phyloP scores from a whole-genome alignment of 768 basidiomycete species.

The Panaeolus papilionaceus region DNA sequence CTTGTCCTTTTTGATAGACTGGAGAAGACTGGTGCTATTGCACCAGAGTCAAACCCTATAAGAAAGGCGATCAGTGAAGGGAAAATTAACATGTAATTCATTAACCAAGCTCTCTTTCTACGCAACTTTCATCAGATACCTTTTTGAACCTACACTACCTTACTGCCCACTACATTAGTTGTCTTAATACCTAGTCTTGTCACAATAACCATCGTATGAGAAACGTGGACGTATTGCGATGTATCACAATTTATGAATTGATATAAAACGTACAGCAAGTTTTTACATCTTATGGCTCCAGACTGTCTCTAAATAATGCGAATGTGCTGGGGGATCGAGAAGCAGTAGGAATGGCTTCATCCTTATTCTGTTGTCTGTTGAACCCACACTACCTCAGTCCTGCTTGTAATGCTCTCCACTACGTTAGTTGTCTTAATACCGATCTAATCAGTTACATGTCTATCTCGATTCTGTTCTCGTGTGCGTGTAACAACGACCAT shows the following conservation, averaged over 20 bases:
- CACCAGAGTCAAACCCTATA: slow-evolving; percentile 72
- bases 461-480: too few relatives aligned
- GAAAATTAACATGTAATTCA: slow-evolving; percentile 26
- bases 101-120: background rate
- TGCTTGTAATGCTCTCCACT: too few relatives aligned
- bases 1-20: slow-evolving; percentile 92
- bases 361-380: too few relatives aligned
- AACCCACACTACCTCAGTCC: too few relatives aligned
- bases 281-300: too few relatives aligned
- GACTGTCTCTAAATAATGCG: too few relatives aligned
- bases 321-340: too few relatives aligned
- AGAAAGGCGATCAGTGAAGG: slow-evolving; percentile 66
- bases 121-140: background rate
- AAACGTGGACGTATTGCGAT: background rate
- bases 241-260: slow-evolving; percentile 7
- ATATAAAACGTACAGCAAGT: slow-evolving; percentile 9
- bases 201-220: too few relatives aligned
- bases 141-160: background rate
- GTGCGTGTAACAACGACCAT: too few relatives aligned
- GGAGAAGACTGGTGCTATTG: slow-evolving; percentile 75
- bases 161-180: background rate
- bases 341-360: too few relatives aligned
- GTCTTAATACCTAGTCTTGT: background rate
- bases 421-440: background rate
- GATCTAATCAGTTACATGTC: background rate